Evolutionary conservation across 257 asterid genomes (phyloP).

Genomic region (Oldenlandia corymbosa): DNA sequence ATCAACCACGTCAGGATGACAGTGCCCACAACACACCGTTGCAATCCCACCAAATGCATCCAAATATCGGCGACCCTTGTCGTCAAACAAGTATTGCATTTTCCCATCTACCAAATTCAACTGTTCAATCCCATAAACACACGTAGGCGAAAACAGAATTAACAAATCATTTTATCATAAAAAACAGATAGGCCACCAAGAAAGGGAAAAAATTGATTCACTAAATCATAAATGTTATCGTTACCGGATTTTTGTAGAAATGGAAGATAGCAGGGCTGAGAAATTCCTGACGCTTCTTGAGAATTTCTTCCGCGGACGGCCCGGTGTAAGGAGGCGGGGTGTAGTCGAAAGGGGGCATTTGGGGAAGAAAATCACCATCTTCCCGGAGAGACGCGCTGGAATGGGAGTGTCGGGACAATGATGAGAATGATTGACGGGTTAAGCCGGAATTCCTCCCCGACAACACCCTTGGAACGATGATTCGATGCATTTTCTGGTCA

Average conservation of each 20-base stretch:
- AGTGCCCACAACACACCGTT: slow-evolving; percentile 83
- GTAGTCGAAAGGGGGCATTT: slow-evolving; percentile 84
- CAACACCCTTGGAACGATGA: slow-evolving; percentile 28
- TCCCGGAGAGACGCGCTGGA: slow-evolving; percentile 21
- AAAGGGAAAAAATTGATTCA: neutral
- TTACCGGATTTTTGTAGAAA: slow-evolving; percentile 71
- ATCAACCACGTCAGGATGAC: slow-evolving; percentile 88
- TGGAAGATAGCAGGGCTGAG: slow-evolving; percentile 89
- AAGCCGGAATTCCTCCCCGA: slow-evolving; percentile 18
- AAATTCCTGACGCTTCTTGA: slow-evolving; percentile 50
- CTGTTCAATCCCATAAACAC: slow-evolving; percentile 26
- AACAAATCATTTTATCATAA: neutral
- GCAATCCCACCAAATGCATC: slow-evolving; percentile 97
- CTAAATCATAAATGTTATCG: neutral
- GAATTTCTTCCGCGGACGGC: slow-evolving; percentile 63
- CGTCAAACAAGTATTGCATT: slow-evolving; percentile 89
- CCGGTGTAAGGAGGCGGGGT: slow-evolving; percentile 84
- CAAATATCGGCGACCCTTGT: slow-evolving; percentile 67
- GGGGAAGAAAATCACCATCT: slow-evolving; percentile 40
- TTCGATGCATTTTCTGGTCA: slow-evolving; percentile 27
- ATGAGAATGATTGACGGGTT: slow-evolving; percentile 5
- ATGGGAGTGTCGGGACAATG: slow-evolving; percentile 19
- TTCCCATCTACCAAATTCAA: slow-evolving; percentile 84
- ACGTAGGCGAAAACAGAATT: no score
- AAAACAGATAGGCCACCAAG: neutral